Conservation (phyloP, 2,329 filamentous ascomycete species). For the Colletotrichum sp. region DNA sequence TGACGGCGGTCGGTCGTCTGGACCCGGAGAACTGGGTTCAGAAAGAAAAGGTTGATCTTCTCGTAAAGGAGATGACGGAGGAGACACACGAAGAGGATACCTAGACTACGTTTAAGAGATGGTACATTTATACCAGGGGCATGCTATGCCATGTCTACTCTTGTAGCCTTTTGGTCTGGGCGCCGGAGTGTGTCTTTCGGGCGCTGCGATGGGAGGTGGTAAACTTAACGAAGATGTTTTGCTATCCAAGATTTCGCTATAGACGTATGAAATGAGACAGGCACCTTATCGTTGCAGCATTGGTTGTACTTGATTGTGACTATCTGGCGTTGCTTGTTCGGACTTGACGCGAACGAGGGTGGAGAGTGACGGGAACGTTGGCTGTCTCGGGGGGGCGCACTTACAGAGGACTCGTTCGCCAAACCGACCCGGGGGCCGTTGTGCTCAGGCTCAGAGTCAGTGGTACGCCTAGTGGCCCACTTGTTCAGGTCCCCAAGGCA, state of each 20-base stretch:
- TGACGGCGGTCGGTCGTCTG: not conserved
- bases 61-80: not conserved
- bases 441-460: too few relatives aligned
- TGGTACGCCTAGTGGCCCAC: too few relatives aligned
- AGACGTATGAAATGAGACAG: not conserved
- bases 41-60: not conserved
- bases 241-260: not conserved
- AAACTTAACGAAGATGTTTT: not conserved
- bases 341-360: not conserved
- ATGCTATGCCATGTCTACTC: not conserved
- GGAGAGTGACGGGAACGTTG: not conserved
- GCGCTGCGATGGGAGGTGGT: not conserved
- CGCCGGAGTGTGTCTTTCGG: not conserved
- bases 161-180: not conserved
- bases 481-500: too few relatives aligned
- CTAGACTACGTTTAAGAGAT: not conserved
- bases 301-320: not conserved
- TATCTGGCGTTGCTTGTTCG: not conserved
- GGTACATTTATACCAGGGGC: too few relatives aligned
- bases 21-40: not conserved
- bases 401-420: too few relatives aligned
- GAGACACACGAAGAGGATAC: not conserved
- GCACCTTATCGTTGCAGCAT: not conserved
- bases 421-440: too few relatives aligned
- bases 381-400: not conserved